These are phyloP conservation scores for Auxenochlorella pyrenoidosa DNA, from an alignment of 139 green algal species.

Conservation along the genomic window DNA sequence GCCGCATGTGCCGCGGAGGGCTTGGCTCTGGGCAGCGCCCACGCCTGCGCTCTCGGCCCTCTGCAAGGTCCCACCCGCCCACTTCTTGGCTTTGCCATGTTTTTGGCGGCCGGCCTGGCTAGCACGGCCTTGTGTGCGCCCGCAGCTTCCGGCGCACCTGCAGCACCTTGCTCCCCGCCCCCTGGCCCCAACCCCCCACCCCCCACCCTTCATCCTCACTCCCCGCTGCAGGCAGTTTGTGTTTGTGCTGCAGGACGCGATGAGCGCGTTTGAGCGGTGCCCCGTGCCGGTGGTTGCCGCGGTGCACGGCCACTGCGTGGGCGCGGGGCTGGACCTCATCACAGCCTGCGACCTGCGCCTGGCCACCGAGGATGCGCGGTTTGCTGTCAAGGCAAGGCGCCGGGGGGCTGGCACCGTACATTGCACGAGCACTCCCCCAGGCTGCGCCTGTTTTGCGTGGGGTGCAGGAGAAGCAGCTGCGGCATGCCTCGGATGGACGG, in stretches of 20 bases:
- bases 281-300: slow-evolving; percentile 73
- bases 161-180: too few relatives aligned
- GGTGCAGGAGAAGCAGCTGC: too few relatives aligned
- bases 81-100: background rate
- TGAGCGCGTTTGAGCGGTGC: slow-evolving; percentile 73
- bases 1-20: too few relatives aligned
- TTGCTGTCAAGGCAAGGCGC: slow-evolving; percentile 86
- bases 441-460: background rate
- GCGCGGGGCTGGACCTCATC: slow-evolving; percentile 89
- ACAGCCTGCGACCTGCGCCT: slow-evolving; percentile 89
- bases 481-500: too few relatives aligned
- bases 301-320: slow-evolving; percentile 81
- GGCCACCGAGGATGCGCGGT: slow-evolving; percentile 67
- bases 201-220: background rate
- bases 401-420: too few relatives aligned
- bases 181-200: background rate
- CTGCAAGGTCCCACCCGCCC: background rate
- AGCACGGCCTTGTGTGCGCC: too few relatives aligned
- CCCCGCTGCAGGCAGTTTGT: background rate
- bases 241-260: slow-evolving; percentile 59
- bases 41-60: background rate
- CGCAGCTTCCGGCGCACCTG: too few relatives aligned
- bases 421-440: background rate
- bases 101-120: too few relatives aligned
- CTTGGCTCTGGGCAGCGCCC: background rate